These are phyloP conservation scores for Fusarium mundagurra DNA, from an alignment of 2,329 filamentous ascomycete species.

Conservation along the genomic window DNA sequence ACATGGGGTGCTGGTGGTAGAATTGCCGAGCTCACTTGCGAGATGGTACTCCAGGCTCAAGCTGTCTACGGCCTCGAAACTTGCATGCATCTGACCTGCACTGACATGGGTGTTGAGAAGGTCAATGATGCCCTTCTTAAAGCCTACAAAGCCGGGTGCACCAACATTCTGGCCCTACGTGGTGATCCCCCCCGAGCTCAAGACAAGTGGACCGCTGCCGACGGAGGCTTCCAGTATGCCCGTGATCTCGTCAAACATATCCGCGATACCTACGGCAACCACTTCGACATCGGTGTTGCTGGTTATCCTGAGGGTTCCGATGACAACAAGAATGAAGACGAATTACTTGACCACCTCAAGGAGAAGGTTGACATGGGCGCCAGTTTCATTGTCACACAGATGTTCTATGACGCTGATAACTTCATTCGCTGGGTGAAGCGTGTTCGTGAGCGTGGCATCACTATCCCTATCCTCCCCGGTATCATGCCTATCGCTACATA, in stretches of 20 bases:
- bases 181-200: constrained; percentile 94
- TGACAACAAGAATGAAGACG: constrained; percentile 87
- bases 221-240: constrained; percentile 90
- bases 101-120: constrained; percentile 94
- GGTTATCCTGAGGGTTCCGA: constrained; percentile 97
- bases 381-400: constrained; percentile 95
- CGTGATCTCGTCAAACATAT: constrained; percentile 91
- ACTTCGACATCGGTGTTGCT: constrained; percentile 98
- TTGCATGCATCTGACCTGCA: constrained; percentile 99
- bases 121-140: constrained; percentile 88
- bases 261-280: constrained; percentile 70
- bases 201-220: constrained; percentile 90
- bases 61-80: constrained; percentile 96
- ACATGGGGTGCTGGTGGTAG: constrained; percentile 97
- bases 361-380: constrained; percentile 96
- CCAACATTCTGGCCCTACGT: constrained; percentile 93
- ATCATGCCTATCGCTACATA: constrained; percentile 95
- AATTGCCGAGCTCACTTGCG: constrained; percentile 90
- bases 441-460: constrained; percentile 86
- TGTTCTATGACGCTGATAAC: constrained; percentile 99
- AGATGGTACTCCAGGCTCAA: constrained; percentile 97
- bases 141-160: constrained; percentile 95
- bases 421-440: constrained; percentile 92
- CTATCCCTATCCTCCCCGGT: constrained; percentile 82
- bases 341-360: constrained; percentile 90